Base-by-base conservation (phyloP, 2,329 filamentous ascomycete genomes). In the Fusarium longipes region DNA sequence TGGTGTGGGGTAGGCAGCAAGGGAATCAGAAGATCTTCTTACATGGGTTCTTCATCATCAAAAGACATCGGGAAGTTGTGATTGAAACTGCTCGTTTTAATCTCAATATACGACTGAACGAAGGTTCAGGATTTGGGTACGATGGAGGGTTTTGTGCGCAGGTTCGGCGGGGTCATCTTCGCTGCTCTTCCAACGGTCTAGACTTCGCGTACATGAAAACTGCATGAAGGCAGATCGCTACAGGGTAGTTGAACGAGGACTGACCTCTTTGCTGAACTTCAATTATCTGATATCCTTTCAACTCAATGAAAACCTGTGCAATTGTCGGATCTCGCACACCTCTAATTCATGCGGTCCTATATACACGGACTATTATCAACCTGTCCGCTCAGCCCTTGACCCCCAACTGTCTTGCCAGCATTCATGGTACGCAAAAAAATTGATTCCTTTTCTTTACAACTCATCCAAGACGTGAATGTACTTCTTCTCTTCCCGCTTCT, bases 401-500 rank as follows among this genome's bases (percentile, higher is more conserved):
- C 47, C 30, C 40, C 57, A 51, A 44, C 56, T 57, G 59, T 56
- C 54, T 56, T 52, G 49, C 50, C 67, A 65, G 62, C 65, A 70
- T 63, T 57, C 54, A 30, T 45, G 49, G 36, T 40, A 58, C 56
- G 58, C 51, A 55, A 62, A 66, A 25, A 60, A 48, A 33, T 43
- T 32, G n/a, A 57, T 42, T 40, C 48, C 58, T 65, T 65, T 70
- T 43, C 54, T 71, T 82, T 89, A 96, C 85, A 93, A 88, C 79
- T 96, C 91, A 78, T 97, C 93, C 77, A 93, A 83, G 64, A 99
- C 94, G 79, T 99, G 96, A 79, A 98, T 83, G 79, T 97, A 99
- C 85, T 97, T 96, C 87, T 90, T 96, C 82, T 98, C 94, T 80
- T 98, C 94, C 74, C 87, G 86, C 86, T 90, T 96, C 86, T 99